Base-by-base conservation (phyloP, 306 rosid species). In the Argentina anserina region DNA sequence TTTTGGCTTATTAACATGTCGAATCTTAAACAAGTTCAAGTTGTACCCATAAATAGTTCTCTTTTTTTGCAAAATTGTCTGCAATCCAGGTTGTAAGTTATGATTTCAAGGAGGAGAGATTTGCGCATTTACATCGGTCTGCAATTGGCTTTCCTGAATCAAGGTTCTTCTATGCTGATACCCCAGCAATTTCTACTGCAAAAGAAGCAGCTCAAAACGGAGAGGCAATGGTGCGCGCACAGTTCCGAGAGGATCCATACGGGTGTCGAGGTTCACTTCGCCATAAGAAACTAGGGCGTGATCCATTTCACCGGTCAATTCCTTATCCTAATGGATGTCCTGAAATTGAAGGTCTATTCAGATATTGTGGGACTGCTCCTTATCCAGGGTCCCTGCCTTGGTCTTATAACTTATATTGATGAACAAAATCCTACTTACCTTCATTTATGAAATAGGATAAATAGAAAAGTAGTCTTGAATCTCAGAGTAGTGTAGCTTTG, bases 291-390 rank as follows among this genome's bases (percentile, higher is more conserved):
- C 81, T 88, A 37, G 84, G 87, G 75, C 96, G 97, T 3, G 96
- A 94, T 74, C 97, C 97, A 6, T 94, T 91, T 76, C 99, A 91
- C 76, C 84, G 97, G 7, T 78, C 96, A 7, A 91, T 94, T 75
- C 99, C 99, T 36, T 94, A 94, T 64, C 99, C 97, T 2, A 85
- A 76, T 47, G 94, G 97, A 1, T 93, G 98, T 56, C 94, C 96
- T n/a, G 97, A 95, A 88, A 90, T 95, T 77, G 83, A 86, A 60
- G 83, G 85, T 64, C 87, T 95, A 65, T 95, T 95, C 87, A 90
- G 84, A 88, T 90, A 88, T 65, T 94, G 97, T 63, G 96, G 92
- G 59, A 66, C 86, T 26, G 79, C 84, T 79, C 93, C 97, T 69
- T 91, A 75, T 78, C 87, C 96, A 3, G 88, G 87, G 42, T 76